These are phyloP conservation scores for Sophora flavescens DNA, from an alignment of 306 rosid species.

Conservation along the genomic window DNA sequence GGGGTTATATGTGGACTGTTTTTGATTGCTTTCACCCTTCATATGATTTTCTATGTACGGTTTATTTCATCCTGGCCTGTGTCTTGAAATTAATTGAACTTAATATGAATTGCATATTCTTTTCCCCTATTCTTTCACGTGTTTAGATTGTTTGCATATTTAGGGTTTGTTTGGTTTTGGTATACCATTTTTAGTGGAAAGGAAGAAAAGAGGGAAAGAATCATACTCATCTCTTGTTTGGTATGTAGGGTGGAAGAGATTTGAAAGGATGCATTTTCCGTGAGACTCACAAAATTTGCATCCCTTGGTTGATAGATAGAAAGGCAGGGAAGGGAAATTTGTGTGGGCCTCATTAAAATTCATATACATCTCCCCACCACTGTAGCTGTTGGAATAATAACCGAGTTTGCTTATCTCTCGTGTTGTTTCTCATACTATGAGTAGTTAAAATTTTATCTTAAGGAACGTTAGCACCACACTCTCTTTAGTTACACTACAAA, in stretches of 20 bases:
- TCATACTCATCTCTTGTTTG: neutral
- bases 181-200: neutral
- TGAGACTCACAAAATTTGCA: no score
- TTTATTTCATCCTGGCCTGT: constrained; percentile 44
- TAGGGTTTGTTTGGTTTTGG: neutral
- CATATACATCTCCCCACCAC: no score
- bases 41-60: constrained; percentile 49
- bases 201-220: neutral
- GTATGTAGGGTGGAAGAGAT: neutral
- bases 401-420: no score
- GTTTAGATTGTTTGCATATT: constrained; percentile 37
- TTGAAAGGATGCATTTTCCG: no score
- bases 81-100: constrained; percentile 48
- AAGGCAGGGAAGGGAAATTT: no score
- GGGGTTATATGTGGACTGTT: constrained; percentile 45
- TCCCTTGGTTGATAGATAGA: neutral
- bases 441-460: no score
- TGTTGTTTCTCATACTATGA: no score
- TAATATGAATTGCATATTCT: constrained; percentile 42
- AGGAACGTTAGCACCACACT: no score
- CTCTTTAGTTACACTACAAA: no score
- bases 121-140: constrained; percentile 20
- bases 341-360: no score
- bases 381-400: no score
- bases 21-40: constrained; percentile 35